Base-by-base conservation (phyloP, 2,329 filamentous ascomycete species). In the Aquanectria penicillioides region DNA sequence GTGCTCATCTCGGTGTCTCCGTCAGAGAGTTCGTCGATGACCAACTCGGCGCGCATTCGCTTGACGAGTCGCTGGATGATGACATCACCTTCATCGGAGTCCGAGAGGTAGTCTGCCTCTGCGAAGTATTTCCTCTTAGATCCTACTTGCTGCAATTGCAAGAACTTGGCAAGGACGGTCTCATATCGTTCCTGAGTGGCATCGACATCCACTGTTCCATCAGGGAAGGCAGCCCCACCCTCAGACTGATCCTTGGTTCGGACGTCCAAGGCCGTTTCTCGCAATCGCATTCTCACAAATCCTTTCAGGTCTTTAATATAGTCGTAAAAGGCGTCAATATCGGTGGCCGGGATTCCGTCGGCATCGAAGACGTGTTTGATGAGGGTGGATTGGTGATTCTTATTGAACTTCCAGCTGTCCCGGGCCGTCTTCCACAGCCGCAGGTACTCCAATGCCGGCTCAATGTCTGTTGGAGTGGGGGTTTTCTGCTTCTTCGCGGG, bases 321-420 rank as follows among this genome's bases (percentile, higher is more conserved):
- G 48, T 86, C 83, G 71, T 90, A 86, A 36, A 97, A 86, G 18
- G 87, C 82, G 41, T 85, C 78, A 57, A 92, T 88, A 76, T 94
- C 86, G 58, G 84, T 79, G 13, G 88, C 78, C 1, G 93, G 92
- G 37, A 97, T 85, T 61, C 86, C 84, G 67, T 88, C 85, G 64
- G 87, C 78, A 66, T 91, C 88, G 73, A 96, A 92, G 40, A 91
- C 78, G 79, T 96, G 88, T 75, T 95, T 94, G 72, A 97, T 86
- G 11, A 97, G 81, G 67, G 92, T 87, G 51, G 89, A 92, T 76
- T 97, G 94, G 72, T 93, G 88, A 68, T 93, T 94, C 79, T 97
- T 97, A 80, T 96, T 97, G 81, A 97, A 98, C 76, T 97, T 97
- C 94, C 94, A 98, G 67, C 81, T 82, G 9, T 83, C 80, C 57